phyloP scores from a whole-genome alignment of 78 protist species.

The Kipferlia bialata region DNA sequence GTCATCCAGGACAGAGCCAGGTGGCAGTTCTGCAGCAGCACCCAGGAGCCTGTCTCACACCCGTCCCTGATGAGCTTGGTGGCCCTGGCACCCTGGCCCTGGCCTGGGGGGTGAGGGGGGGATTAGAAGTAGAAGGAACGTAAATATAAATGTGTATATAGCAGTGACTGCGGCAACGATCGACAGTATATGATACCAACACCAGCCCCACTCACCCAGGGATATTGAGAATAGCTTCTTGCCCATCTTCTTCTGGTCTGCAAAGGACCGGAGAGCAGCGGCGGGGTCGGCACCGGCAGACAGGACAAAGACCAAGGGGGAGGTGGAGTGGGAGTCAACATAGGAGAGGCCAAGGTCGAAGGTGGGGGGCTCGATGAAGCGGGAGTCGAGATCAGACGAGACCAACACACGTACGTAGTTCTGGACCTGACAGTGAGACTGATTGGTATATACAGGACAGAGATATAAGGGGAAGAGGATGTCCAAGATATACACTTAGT shows the following conservation, averaged over 20 bases:
- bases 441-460: no score
- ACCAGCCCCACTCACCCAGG: no score
- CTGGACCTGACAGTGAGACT: no score
- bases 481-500: no score
- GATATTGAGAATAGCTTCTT: conserved; percentile 49
- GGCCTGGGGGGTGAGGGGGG: conserved; percentile 43
- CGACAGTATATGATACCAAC: no score
- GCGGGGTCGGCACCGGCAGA: conserved; percentile 81
- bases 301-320: conserved; percentile 70
- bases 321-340: conserved; percentile 31
- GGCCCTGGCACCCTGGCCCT: conserved; percentile 76
- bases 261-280: conserved; percentile 44
- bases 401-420: conserved; percentile 42
- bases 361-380: conserved; percentile 71
- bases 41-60: conserved; percentile 62
- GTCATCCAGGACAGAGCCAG: conserved; percentile 57
- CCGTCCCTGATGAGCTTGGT: conserved; percentile 49
- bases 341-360: conserved; percentile 53
- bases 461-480: no score
- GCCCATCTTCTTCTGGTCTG: conserved; percentile 45
- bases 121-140: no score
- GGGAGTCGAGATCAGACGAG: conserved; percentile 16
- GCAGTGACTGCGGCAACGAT: no score
- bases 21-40: conserved; percentile 77
- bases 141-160: no score